Evolutionary conservation across 495 filamentous ascomycete genomes (phyloP).

Genomic region (Halenospora varia): DNA sequence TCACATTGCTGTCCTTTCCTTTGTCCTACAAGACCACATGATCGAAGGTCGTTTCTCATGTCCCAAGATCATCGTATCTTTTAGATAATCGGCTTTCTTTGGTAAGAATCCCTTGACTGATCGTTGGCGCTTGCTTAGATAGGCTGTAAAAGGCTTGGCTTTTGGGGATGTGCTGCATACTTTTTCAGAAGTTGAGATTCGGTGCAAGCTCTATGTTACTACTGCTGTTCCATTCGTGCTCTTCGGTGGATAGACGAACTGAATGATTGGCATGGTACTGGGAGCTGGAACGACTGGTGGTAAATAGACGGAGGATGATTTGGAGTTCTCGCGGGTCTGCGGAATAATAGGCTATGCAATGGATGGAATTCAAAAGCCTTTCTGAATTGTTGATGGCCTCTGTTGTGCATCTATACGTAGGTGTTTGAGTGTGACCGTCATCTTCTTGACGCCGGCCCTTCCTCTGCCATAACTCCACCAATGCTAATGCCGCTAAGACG

Average conservation of each 20-base stretch:
- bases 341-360: not conserved
- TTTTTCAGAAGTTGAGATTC: constrained; percentile 1
- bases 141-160: constrained; percentile 22
- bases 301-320: not conserved
- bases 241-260: constrained; percentile 5
- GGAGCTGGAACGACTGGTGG: not conserved
- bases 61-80: not conserved
- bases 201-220: constrained; percentile 7
- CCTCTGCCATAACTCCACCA: not conserved
- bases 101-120: constrained; percentile 26
- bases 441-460: not conserved
- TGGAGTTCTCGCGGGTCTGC: not conserved
- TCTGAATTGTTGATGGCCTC: not conserved
- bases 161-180: constrained; percentile 3
- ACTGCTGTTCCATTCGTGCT: constrained; percentile 18
- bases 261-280: constrained; percentile 3
- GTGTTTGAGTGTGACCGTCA: not conserved
- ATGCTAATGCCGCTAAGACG: constrained; percentile 23
- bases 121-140: constrained; percentile 28
- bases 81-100: constrained; percentile 2
- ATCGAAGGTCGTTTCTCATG: not conserved
- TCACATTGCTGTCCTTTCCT: constrained; percentile 11
- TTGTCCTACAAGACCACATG: constrained; percentile 3
- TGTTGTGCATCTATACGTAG: not conserved
- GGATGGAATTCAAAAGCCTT: not conserved